Conservation (phyloP, 1,284 basidiomycete genomes). For the Agroathelia rolfsii region DNA sequence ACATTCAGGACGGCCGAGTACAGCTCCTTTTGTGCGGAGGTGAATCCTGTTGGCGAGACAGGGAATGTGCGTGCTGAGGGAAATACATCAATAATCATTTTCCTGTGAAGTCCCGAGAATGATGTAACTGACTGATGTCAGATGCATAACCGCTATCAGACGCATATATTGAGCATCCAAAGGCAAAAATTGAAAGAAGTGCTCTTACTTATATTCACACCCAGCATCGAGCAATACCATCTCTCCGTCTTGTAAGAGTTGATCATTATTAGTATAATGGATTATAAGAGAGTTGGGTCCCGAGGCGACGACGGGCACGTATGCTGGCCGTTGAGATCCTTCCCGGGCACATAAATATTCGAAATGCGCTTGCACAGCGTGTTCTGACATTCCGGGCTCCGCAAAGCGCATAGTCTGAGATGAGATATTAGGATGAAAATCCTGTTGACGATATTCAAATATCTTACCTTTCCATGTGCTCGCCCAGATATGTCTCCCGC, state of each 20-base stretch:
- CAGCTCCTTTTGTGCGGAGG: conserved; percentile 73
- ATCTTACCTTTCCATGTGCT: conserved; percentile 63
- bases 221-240: conserved; percentile 85
- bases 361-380: conserved; percentile 75
- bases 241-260: conserved; percentile 62
- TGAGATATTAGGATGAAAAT: conserved; percentile 5
- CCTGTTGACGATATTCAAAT: conserved; percentile 9
- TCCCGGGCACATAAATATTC: conserved; percentile 73
- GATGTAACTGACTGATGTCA: conserved; percentile 71
- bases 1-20: conserved; percentile 78
- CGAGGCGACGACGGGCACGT: conserved; percentile 91
- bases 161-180: conserved; percentile 7
- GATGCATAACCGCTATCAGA: conserved; percentile 77
- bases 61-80: conserved; percentile 87
- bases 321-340: conserved; percentile 81
- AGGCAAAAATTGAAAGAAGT: conserved; percentile 9
- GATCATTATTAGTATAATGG: conserved; percentile 88
- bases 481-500: conserved; percentile 71
- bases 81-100: conserved; percentile 9
- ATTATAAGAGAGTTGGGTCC: conserved; percentile 84
- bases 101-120: conserved; percentile 3
- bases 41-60: conserved; percentile 73
- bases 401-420: conserved; percentile 77
- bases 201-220: conserved; percentile 81
- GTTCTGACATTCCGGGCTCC: conserved; percentile 61